phyloP scores from a whole-genome alignment of 176 grass and related monocot genomes.

The Triticum aestivum region DNA sequence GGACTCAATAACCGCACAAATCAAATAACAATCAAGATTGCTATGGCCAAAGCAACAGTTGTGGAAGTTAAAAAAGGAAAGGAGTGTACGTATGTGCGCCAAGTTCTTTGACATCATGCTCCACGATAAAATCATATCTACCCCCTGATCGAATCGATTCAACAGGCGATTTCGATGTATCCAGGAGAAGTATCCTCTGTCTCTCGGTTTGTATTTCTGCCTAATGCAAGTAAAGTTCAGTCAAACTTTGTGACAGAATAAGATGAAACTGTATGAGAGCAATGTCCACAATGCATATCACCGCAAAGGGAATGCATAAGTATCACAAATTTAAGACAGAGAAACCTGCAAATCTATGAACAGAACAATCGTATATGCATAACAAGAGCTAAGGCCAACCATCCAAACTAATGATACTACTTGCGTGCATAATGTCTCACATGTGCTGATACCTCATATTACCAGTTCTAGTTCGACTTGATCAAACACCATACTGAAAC shows the following conservation, averaged over 20 bases:
- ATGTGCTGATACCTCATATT: background rate
- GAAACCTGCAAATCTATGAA: slow-evolving; percentile 1
- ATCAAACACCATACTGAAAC: background rate
- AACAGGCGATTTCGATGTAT: slow-evolving; percentile 88
- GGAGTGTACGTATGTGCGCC: slow-evolving; percentile 78
- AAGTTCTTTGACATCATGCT: slow-evolving; percentile 98
- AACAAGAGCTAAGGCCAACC: background rate
- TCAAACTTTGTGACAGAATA: slow-evolving; percentile 28
- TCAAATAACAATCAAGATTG: slow-evolving; percentile 12
- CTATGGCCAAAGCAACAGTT: slow-evolving; percentile 16
- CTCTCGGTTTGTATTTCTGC: slow-evolving; percentile 97
- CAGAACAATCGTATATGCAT: background rate
- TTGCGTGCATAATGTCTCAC: background rate
- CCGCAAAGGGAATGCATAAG: background rate
- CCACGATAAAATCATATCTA: slow-evolving; percentile 98
- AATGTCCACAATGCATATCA: slow-evolving; percentile 13
- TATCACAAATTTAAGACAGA: background rate
- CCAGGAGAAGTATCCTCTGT: slow-evolving; percentile 81
- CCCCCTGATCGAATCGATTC: slow-evolving; percentile 94
- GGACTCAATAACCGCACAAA: slow-evolving; percentile 42
- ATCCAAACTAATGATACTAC: background rate
- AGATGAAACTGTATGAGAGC: slow-evolving; percentile 23
- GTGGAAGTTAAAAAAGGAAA: slow-evolving; percentile 13
- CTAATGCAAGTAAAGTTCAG: slow-evolving; percentile 43
- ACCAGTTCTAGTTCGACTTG: background rate